Base-by-base conservation (phyloP, 1,284 basidiomycete genomes). In the Ganoderma leucocontextum region DNA sequence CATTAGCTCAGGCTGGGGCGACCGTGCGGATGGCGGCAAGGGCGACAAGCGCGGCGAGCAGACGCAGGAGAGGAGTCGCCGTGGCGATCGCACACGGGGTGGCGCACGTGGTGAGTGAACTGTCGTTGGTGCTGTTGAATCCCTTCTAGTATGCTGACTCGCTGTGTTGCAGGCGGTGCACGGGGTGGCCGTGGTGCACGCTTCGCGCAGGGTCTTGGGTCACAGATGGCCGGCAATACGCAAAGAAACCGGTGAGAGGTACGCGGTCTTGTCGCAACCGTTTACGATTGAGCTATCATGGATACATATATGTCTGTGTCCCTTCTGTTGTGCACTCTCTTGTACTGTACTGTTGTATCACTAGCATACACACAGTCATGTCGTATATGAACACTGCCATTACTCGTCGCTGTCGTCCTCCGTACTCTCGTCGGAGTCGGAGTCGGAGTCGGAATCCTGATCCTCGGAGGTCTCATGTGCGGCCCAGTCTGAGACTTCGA, bases 41-140 rank as follows among this genome's bases (percentile, higher is more conserved):
- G 89, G 90, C 38, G 92, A 93, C 75, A 93, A 94, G 79, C 86
- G 91, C 22, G 90, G 90, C 19, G 93, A 94, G 73, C 91, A 92
- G 76, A 83, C 88, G 13, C 88, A 90, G 75, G 92, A 93, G 77
- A 86, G 92, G 65, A 84, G 90, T 72, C 89, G 92, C 39, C 87
- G 90, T 44, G 88, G 89, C 13, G 91, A 93, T 63, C 82, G 91
- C 67, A 85, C 84, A 39, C 82, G 91, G 70, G 89, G 89, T 63
- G 82, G 83, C 64, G 71, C 82, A 41, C 84, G 89, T 73, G 89
- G 89, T 90, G 78, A 73, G 83, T 76, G 61, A 2, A 19, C 39
- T 49, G 47, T 49, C 10, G n/a, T 36, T 52, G 44, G 8, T 58
- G 10, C 10, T 33, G 35, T 57, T 44, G 41, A 1, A 35, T 60